phyloP scores from a whole-genome alignment of 139 green algal genomes.

The Zygnema circumcarinatum region DNA sequence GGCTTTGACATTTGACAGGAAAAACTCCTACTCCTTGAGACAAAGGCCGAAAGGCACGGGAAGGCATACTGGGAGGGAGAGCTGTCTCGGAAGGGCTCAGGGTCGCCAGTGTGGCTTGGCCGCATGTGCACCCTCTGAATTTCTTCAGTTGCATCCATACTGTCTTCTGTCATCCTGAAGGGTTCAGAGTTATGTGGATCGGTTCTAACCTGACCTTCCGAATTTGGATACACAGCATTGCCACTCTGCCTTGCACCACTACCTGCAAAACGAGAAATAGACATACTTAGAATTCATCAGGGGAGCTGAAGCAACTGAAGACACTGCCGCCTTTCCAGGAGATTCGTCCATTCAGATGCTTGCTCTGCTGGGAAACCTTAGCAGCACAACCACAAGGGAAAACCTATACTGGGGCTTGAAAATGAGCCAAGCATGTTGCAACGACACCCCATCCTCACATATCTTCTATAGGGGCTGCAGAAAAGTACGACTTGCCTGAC shows the following conservation, averaged over 20 bases:
- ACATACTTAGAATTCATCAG: too few relatives aligned
- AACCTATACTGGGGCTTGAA: too few relatives aligned
- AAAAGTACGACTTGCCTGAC: conserved; percentile 30
- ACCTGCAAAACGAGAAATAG: background rate
- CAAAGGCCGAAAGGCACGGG: background rate
- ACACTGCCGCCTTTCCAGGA: too few relatives aligned
- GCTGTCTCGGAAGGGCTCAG: background rate
- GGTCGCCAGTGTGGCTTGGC: background rate
- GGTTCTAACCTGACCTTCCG: background rate
- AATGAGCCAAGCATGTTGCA: background rate
- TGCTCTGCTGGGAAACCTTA: too few relatives aligned
- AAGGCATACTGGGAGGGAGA: background rate
- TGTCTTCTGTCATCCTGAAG: background rate
- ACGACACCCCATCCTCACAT: too few relatives aligned
- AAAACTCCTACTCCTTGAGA: background rate
- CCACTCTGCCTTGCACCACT: background rate
- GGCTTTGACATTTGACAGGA: background rate
- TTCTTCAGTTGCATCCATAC: conserved; percentile 17
- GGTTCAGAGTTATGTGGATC: background rate
- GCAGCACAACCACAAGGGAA: too few relatives aligned
- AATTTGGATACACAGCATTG: background rate
- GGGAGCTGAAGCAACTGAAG: too few relatives aligned
- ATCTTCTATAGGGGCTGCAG: too few relatives aligned
- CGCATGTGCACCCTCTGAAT: background rate
- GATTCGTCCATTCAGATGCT: too few relatives aligned